phyloP scores from a whole-genome alignment of 306 rosid genomes.

The Chamaecrista fasciculata region DNA sequence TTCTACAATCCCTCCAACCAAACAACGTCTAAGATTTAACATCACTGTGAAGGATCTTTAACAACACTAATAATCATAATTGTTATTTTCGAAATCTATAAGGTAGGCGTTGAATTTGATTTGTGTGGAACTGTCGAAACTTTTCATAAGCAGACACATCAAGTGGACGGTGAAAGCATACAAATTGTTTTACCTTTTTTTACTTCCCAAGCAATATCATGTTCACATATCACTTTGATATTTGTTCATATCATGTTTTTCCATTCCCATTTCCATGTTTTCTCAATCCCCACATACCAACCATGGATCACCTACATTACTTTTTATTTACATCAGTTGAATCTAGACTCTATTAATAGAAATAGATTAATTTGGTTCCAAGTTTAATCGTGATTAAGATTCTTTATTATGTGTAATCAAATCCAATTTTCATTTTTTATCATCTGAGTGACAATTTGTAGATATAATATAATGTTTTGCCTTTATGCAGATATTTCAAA shows the following conservation, averaged over 20 bases:
- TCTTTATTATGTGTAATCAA: no score
- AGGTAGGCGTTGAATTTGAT: conserved; percentile 1
- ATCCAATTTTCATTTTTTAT: no score
- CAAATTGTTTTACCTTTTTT: not conserved
- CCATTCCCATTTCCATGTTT: no score
- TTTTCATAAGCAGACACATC: conserved; percentile 8
- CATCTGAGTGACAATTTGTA: no score
- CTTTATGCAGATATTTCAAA: no score
- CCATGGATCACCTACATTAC: not conserved
- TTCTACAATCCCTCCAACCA: not conserved
- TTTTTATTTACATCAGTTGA: not conserved
- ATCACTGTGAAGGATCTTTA: not conserved
- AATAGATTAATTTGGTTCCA: no score
- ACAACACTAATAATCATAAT: not conserved
- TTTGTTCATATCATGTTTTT: not conserved
- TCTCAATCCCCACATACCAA: no score
- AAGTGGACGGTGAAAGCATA: conserved; percentile 8
- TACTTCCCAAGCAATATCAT: not conserved
- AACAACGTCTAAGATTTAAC: not conserved
- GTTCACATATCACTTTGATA: not conserved
- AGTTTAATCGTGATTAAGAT: no score
- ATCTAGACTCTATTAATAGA: no score
- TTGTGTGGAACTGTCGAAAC: not conserved
- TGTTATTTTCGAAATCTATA: not conserved
- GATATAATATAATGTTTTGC: no score